phyloP scores from a whole-genome alignment of 2,329 filamentous ascomycete genomes.

The Colletotrichum falcatum region DNA sequence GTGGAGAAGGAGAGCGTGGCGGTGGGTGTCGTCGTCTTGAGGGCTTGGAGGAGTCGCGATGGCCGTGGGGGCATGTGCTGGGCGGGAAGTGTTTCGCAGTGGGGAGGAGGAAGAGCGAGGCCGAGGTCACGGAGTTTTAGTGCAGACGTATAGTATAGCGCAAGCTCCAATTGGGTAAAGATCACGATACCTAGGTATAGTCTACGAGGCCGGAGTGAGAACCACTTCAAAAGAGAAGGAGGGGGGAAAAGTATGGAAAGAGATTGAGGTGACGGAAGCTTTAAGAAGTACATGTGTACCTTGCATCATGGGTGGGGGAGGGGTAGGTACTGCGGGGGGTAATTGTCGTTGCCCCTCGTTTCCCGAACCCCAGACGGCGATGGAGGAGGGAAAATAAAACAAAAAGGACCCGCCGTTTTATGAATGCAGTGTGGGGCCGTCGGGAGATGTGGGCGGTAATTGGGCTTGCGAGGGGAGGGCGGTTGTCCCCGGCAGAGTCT shows the following conservation, averaged over 20 bases:
- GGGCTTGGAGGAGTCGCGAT: conserved; percentile 7
- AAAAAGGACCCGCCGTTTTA: neutral
- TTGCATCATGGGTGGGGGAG: conserved; percentile 14
- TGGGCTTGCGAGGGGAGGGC: conserved; percentile 13
- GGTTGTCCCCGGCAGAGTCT: conserved; percentile 35
- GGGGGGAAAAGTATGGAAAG: neutral
- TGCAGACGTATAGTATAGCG: neutral
- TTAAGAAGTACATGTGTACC: conserved; percentile 9
- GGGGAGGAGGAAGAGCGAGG: conserved; percentile 7
- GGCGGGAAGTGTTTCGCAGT: neutral
- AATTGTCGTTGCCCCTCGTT: conserved; percentile 36
- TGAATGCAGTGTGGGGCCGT: conserved; percentile 25
- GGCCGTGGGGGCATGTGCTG: conserved; percentile 27
- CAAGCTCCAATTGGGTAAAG: neutral
- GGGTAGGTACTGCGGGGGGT: neutral
- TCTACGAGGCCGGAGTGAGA: neutral
- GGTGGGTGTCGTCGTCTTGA: neutral
- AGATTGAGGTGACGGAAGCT: neutral
- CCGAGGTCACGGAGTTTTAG: conserved; percentile 3
- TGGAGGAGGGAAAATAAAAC: neutral
- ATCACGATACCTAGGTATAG: neutral
- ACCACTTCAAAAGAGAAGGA: neutral
- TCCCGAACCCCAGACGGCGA: conserved; percentile 37
- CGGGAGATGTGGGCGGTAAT: conserved; percentile 40
- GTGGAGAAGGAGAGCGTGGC: conserved; percentile 27